Percentiles rank a stretch among this genome's conserved stretches.
Evolutionary conservation across 1,284 basidiomycete species (phyloP).

Genomic region (Austroboletus niveus): DNA sequence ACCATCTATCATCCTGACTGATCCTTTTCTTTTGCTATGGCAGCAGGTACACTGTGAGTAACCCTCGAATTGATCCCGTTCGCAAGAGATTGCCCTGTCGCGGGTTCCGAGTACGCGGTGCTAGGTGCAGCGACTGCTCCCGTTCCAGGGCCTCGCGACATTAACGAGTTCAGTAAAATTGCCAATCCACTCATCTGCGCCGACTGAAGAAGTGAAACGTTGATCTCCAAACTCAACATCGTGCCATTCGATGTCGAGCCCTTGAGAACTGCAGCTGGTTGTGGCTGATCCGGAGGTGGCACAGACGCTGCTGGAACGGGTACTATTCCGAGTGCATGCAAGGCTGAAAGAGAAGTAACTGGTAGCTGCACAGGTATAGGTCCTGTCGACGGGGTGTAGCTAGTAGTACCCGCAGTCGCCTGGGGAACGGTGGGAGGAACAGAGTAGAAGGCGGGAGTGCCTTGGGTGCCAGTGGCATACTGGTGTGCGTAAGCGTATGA

Average conservation of each 20-base stretch:
- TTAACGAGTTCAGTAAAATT: slow-evolving; percentile 65
- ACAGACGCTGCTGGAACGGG: slow-evolving; percentile 63
- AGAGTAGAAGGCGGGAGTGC: slow-evolving; percentile 27
- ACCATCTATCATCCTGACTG: slow-evolving; percentile 27
- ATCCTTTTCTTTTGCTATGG: slow-evolving; percentile 20
- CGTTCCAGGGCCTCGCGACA: slow-evolving; percentile 35
- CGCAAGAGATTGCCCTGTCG: slow-evolving; percentile 13
- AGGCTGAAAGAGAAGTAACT: slow-evolving; percentile 61
- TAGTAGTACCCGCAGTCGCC: slow-evolving; percentile 26
- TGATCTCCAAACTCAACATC: slow-evolving; percentile 72
- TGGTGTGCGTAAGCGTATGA: slow-evolving; percentile 54
- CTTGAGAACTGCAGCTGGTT: slow-evolving; percentile 66
- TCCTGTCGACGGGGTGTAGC: slow-evolving; percentile 39
- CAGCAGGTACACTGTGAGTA: slow-evolving; percentile 4
- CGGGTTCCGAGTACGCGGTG: slow-evolving; percentile 11
- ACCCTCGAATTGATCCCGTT: slow-evolving; percentile 16
- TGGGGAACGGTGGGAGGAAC: slow-evolving; percentile 32
- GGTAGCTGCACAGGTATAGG: slow-evolving; percentile 75
- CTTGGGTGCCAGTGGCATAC: slow-evolving; percentile 38
- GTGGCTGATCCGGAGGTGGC: slow-evolving; percentile 54
- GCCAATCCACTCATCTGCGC: slow-evolving; percentile 73
- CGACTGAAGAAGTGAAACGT: slow-evolving; percentile 64
- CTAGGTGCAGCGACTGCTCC: slow-evolving; percentile 15
- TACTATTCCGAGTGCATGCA: slow-evolving; percentile 68
- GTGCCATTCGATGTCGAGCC: slow-evolving; percentile 66